A percentile compares a stretch with the other conserved stretches of the same genome.
These are phyloP conservation scores for Phylloporus sp. DNA, from an alignment of 768 basidiomycete genomes.

Conservation along the genomic window DNA sequence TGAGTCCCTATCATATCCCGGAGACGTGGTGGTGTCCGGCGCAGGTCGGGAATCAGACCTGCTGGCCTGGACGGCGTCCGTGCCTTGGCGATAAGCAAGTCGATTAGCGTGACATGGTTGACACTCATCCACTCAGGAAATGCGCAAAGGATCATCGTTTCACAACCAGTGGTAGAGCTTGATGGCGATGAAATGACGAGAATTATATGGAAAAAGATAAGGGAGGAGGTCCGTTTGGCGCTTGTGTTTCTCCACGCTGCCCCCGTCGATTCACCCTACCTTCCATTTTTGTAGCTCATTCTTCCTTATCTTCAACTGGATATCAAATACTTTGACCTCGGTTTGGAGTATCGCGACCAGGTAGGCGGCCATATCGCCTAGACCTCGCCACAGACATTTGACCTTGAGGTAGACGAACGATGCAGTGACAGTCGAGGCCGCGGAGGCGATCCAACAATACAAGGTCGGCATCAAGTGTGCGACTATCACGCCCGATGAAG, in stretches of 20 bases:
- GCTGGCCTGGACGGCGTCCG: background rate
- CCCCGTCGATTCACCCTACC: background rate
- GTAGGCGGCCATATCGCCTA: conserved; percentile 35
- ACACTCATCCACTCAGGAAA: conserved; percentile 18
- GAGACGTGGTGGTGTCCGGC: background rate
- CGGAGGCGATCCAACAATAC: conserved; percentile 91
- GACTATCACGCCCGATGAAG: conserved; percentile 98
- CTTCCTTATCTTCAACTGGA: conserved; percentile 92
- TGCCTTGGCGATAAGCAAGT: background rate
- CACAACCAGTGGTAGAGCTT: conserved; percentile 89
- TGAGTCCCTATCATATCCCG: conserved; percentile 17
- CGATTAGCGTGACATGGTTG: background rate
- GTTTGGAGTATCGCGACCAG: conserved; percentile 86
- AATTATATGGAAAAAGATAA: conserved; percentile 98
- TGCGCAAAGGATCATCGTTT: conserved; percentile 63
- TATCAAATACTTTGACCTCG: conserved; percentile 98
- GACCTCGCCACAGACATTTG: background rate
- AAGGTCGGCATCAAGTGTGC: conserved; percentile 99
- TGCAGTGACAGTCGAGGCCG: conserved; percentile 87
- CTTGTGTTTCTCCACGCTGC: background rate
- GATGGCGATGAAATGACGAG: conserved; percentile 99
- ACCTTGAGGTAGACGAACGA: conserved; percentile 72
- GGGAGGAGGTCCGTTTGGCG: conserved; percentile 69
- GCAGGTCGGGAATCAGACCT: background rate
- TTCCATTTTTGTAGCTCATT: conserved; percentile 66